Conservation (phyloP, 805 yeast species). For the Spathaspora sp. region DNA sequence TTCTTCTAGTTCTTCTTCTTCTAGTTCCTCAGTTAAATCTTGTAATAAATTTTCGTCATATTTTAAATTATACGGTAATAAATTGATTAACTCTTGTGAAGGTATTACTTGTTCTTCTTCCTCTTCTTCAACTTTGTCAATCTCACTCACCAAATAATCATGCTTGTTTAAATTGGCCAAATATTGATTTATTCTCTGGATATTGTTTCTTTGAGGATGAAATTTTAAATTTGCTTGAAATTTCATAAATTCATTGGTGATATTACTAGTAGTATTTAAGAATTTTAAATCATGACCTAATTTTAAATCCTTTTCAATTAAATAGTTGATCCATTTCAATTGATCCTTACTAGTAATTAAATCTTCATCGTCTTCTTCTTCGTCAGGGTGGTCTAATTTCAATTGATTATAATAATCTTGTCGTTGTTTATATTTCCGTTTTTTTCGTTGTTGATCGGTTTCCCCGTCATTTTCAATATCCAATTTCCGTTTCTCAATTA, state of each 20-base stretch:
- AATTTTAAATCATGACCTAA: constrained; percentile 37
- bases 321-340: constrained; percentile 35
- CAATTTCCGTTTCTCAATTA: constrained; percentile 36
- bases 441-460: constrained; percentile 31
- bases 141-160: constrained; percentile 25
- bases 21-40: constrained; percentile 11
- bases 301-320: constrained; percentile 29
- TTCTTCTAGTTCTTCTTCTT: constrained; percentile 23
- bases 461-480: constrained; percentile 29
- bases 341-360: constrained; percentile 18
- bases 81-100: constrained; percentile 17
- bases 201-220: constrained; percentile 21
- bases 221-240: constrained; percentile 24
- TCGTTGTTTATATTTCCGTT: constrained; percentile 30
- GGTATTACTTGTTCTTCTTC: constrained; percentile 14
- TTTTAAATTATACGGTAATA: constrained; percentile 30
- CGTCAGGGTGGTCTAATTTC: constrained; percentile 12
- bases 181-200: constrained; percentile 18
- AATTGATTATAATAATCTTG: constrained; percentile 39
- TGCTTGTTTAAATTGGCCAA: constrained; percentile 22
- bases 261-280: constrained; percentile 18
- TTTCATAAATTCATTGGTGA: constrained; percentile 22
- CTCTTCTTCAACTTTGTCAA: constrained; percentile 18
- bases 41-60: constrained; percentile 22
- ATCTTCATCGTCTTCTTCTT: constrained; percentile 17